Evolutionary conservation across 2,329 filamentous ascomycete genomes (phyloP).

Genomic region (Leptodontidium sp.): DNA sequence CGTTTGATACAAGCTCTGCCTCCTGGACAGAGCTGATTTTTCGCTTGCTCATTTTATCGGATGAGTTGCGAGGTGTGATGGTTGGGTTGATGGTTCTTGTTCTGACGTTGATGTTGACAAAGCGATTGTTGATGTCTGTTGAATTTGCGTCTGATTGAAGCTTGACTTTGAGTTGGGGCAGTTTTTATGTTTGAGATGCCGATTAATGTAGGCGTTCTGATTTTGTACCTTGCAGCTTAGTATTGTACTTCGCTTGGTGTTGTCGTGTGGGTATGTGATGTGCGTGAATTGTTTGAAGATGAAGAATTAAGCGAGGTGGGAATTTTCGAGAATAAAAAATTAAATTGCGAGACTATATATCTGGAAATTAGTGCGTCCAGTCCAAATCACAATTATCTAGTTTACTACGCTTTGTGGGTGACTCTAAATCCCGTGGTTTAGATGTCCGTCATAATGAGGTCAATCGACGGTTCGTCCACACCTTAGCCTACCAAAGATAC

Average conservation of each 20-base stretch:
- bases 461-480: not conserved
- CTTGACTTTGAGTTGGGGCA: not conserved
- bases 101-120: not conserved
- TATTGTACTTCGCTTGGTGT: constrained; percentile 8
- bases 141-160: constrained; percentile 7
- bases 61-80: not conserved
- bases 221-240: not conserved
- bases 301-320: not conserved
- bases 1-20: not conserved
- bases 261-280: not conserved
- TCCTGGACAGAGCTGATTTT: not conserved
- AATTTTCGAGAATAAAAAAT: not conserved
- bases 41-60: constrained; percentile 4
- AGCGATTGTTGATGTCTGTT: not conserved
- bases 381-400: not conserved
- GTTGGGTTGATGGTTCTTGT: not conserved
- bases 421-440: not conserved
- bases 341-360: not conserved
- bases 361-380: not conserved
- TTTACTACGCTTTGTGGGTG: not conserved
- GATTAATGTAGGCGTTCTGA: not conserved
- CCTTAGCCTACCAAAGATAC: not conserved
- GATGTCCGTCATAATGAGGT: not conserved
- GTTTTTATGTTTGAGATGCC: not conserved
- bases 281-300: not conserved